Evolutionary conservation across 495 filamentous ascomycete genomes (phyloP), one percentile per base, ranked within the genome.

Genomic region (Aspergillus conjunctus): DNA sequence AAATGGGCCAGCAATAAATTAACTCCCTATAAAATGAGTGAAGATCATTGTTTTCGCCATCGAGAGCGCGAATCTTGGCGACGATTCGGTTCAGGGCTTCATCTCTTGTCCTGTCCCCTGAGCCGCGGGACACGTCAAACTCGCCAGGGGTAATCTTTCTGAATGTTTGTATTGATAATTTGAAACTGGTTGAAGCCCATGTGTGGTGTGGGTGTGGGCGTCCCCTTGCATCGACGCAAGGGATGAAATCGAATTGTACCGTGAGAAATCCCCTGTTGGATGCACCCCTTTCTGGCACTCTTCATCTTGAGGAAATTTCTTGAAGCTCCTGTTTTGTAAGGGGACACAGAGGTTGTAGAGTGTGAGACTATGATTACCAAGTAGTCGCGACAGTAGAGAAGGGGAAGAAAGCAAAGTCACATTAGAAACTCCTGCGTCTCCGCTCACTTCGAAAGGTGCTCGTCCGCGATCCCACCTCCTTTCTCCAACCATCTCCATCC

Each of bases 221-320:
- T 22, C 44, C 44, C 44, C 44, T 48, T 48, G 44, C 44, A 21
- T 21, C n/a, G n/a, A 48, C 18, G 44, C 44, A 48, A 48, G 44
- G 44, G 44, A 22, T 18, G n/a, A 20, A 46, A 5, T 7, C 44
- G 10, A 48, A 21, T 22, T 41, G 37, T n/a, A n/a, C 43, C 9
- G 15, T 12, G 17, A 1, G 20, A 48, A 17, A 21, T 48, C n/a
- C 20, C 44, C 44, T 48, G 17, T 48, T 26, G 39, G 12, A 43
- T 10, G 0, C 39, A 43, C 4, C 37, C 37, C 20, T 48, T 46
- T 48, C 8, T 7, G 44, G 44, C 44, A 48, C 21, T 7, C n/a
- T 21, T 18, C 15, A 48, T 17, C 18, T 48, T 7, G 7, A 10
- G 10, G 10, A 7, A 21, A 6, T 22, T 21, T 48, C 44, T 48